Evolutionary conservation across 768 basidiomycete species (phyloP).

Genomic region (Favolaschia claudopus): DNA sequence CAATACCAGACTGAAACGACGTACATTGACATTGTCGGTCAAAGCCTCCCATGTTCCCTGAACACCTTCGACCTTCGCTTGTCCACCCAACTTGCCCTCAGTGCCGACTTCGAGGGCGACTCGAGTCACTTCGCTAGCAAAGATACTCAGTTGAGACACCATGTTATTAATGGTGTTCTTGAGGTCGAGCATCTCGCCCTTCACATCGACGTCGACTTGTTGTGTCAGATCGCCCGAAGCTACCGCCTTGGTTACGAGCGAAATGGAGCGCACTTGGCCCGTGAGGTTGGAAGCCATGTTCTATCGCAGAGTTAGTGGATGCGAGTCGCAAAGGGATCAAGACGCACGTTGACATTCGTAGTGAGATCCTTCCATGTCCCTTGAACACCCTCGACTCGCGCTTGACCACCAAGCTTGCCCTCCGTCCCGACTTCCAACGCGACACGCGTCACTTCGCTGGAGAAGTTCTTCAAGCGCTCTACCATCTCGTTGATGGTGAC

Average conservation of each 20-base stretch:
- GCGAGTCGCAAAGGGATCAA: too few species aligned
- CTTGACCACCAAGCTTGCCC: too few species aligned
- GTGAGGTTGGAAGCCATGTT: constrained; percentile 76
- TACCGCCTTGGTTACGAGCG: constrained; percentile 87
- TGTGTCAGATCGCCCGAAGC: constrained; percentile 91
- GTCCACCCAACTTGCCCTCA: constrained; percentile 63
- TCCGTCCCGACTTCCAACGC: too few species aligned
- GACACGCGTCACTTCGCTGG: too few species aligned
- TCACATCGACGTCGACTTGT: constrained; percentile 91
- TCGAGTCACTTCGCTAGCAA: constrained; percentile 70
- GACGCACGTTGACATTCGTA: too few species aligned
- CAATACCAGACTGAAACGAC: constrained; percentile 64
- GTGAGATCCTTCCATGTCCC: too few species aligned
- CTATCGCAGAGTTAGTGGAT: too few species aligned
- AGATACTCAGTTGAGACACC: constrained; percentile 65
- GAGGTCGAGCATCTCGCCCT: constrained; percentile 87
- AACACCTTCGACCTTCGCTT: constrained; percentile 74
- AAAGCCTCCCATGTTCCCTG: constrained; percentile 74
- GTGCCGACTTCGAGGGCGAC: constrained; percentile 74
- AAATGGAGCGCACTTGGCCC: constrained; percentile 84
- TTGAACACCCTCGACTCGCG: too few species aligned
- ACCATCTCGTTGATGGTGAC: too few species aligned
- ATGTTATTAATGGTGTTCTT: constrained; percentile 84
- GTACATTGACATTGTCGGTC: constrained; percentile 65
- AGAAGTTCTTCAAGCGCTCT: too few species aligned